phyloP scores from a whole-genome alignment of 1,284 basidiomycete species.

The Papiliotrema fonsecae region DNA sequence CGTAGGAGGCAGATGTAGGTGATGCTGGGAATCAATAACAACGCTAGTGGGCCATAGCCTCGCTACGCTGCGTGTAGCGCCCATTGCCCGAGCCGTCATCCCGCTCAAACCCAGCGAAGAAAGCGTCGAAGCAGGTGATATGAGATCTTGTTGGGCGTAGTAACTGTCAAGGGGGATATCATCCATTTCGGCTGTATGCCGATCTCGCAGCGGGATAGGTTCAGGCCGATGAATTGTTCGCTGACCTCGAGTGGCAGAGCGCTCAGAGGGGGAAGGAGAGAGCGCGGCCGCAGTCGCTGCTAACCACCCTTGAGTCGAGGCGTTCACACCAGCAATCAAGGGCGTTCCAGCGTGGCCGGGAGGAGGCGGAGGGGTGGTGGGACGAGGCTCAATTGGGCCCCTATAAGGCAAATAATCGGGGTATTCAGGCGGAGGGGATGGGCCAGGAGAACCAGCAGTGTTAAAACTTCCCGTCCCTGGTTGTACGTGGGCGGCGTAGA shows the following conservation, averaged over 20 bases:
- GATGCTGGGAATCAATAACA: neutral
- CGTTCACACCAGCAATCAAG: slow-evolving; percentile 4
- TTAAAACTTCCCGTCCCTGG: neutral
- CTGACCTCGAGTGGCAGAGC: neutral
- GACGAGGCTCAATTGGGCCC: slow-evolving; percentile 25
- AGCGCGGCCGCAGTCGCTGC: neutral
- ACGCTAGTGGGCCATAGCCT: slow-evolving; percentile 13
- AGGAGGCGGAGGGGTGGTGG: neutral
- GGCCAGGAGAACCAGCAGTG: neutral
- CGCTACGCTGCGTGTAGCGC: slow-evolving; percentile 9
- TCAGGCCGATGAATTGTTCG: neutral
- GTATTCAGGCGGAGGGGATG: slow-evolving; percentile 22
- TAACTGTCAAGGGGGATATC: neutral
- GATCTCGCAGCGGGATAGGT: neutral
- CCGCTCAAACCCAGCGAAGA: neutral
- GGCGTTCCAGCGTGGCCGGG: slow-evolving; percentile 8
- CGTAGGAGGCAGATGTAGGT: too few species aligned
- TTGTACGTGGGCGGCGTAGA: slow-evolving; percentile 1
- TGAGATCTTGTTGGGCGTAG: neutral
- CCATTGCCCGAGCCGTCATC: slow-evolving; percentile 1
- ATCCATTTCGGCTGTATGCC: neutral
- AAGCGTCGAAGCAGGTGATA: neutral
- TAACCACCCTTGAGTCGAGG: slow-evolving; percentile 3
- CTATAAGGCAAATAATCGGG: slow-evolving; percentile 40
- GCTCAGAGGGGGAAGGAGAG: neutral